Conservation (phyloP, 2,329 filamentous ascomycete species). For the Rugonectria rugulosa region DNA sequence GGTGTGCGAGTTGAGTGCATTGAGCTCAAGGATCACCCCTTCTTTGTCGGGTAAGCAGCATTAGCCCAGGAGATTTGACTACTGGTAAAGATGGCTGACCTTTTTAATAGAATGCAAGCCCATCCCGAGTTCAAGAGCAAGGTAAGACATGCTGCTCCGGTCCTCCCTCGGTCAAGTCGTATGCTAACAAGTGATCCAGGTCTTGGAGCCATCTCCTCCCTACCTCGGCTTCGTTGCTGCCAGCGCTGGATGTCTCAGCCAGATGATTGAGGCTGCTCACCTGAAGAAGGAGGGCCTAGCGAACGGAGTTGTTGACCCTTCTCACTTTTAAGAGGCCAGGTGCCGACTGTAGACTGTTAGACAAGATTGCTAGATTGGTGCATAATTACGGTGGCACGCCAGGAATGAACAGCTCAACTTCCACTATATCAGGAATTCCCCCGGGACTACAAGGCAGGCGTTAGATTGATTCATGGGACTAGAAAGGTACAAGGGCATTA, state of each 20-base stretch:
- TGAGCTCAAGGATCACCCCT: constrained; percentile 84
- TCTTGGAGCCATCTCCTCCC: constrained; percentile 75
- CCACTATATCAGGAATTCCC: not conserved
- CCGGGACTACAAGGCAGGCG: not conserved
- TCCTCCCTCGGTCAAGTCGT: not conserved
- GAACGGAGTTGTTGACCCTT: not conserved
- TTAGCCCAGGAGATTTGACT: not conserved
- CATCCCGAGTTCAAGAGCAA: constrained; percentile 84
- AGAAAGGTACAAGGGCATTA: not conserved
- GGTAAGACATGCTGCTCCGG: not conserved
- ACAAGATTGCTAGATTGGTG: not conserved
- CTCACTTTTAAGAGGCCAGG: not conserved
- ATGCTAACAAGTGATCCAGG: constrained; percentile 47
- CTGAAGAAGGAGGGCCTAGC: constrained; percentile 1
- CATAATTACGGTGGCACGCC: not conserved
- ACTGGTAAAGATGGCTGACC: not conserved
- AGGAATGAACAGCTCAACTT: not conserved
- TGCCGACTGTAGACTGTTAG: not conserved
- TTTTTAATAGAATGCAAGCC: not conserved
- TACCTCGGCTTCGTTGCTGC: constrained; percentile 64
- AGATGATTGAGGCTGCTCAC: constrained; percentile 1
- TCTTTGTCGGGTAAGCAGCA: constrained; percentile 64
- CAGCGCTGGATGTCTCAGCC: constrained; percentile 63
- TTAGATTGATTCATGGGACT: not conserved
- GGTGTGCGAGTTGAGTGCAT: constrained; percentile 84